Conservation (phyloP, 331 rosid genomes). For the Arachis monticola region DNA sequence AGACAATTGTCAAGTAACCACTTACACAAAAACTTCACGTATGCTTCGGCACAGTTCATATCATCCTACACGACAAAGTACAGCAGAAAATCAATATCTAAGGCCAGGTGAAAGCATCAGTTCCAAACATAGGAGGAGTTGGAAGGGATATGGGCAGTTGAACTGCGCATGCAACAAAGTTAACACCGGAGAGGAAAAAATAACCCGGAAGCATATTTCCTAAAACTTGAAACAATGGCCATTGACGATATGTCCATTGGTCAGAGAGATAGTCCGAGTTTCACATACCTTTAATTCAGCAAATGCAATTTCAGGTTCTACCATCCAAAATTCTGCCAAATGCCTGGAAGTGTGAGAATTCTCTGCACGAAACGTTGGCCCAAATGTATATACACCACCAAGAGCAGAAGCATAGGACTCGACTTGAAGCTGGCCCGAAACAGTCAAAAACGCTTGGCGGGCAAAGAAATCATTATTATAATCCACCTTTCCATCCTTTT, state of each 20-base stretch:
- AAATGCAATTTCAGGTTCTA: conserved; percentile 97
- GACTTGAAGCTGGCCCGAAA: conserved; percentile 97
- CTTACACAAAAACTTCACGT: conserved; percentile 79
- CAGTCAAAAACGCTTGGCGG: conserved; percentile 96
- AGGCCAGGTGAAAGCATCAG: not conserved
- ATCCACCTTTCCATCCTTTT: conserved; percentile 87
- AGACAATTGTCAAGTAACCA: conserved; percentile 86
- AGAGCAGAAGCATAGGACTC: conserved; percentile 88
- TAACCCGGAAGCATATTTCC: not conserved
- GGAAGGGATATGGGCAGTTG: not conserved
- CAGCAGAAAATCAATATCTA: conserved; percentile 8
- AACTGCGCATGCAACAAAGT: conserved; percentile 1
- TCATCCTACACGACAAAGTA: conserved; percentile 62
- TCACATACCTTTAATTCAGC: conserved; percentile 77
- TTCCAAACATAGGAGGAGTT: not conserved
- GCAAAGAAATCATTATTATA: conserved; percentile 85
- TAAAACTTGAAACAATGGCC: not conserved
- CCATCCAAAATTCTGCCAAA: conserved; percentile 99
- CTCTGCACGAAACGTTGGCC: conserved; percentile 98
- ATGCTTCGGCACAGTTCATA: conserved; percentile 96
- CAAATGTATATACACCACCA: conserved; percentile 89
- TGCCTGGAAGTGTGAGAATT: conserved; percentile 96
- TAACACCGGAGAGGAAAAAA: not conserved
- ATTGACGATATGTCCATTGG: not conserved
- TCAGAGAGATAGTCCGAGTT: not conserved